A percentile compares a stretch with the other conserved stretches of the same genome.
These are phyloP conservation scores for Coemansia sp. DNA, from an alignment of 192 early-diverging fungal genomes.

Conservation along the genomic window DNA sequence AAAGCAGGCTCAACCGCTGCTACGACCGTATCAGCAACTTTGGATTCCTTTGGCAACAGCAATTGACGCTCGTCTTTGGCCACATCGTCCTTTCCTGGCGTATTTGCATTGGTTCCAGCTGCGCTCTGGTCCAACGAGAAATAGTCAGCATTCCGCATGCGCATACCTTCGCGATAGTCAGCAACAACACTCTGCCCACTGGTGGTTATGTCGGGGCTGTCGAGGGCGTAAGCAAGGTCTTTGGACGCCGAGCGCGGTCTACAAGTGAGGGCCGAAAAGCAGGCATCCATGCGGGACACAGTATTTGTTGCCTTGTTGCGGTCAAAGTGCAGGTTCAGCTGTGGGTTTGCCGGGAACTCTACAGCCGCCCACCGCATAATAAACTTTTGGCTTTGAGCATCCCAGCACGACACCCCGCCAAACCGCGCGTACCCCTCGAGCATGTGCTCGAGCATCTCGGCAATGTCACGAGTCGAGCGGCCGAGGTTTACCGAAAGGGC, in stretches of 20 bases:
- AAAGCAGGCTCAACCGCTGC: neutral
- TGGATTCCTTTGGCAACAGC: neutral
- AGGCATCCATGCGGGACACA: constrained; percentile 22
- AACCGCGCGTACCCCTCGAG: constrained; percentile 41
- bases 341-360: constrained; percentile 38
- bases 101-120: neutral
- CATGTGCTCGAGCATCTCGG: constrained; percentile 50
- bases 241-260: constrained; percentile 14
- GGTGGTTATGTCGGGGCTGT: constrained; percentile 9
- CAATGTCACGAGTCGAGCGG: constrained; percentile 21
- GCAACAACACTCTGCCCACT: constrained; percentile 28
- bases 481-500: constrained; percentile 23
- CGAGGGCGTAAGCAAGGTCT: constrained; percentile 12
- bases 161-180: constrained; percentile 42
- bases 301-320: neutral
- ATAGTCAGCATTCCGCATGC: constrained; percentile 7
- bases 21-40: neutral
- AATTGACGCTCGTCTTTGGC: neutral
- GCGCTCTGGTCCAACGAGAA: neutral
- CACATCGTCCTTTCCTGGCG: neutral
- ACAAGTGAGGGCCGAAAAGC: constrained; percentile 37
- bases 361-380: constrained; percentile 37
- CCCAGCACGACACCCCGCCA: constrained; percentile 38
- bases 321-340: constrained; percentile 16
- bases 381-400: constrained; percentile 18